Evolutionary conservation across 768 basidiomycete species (phyloP).

Genomic region (Mycena metata): DNA sequence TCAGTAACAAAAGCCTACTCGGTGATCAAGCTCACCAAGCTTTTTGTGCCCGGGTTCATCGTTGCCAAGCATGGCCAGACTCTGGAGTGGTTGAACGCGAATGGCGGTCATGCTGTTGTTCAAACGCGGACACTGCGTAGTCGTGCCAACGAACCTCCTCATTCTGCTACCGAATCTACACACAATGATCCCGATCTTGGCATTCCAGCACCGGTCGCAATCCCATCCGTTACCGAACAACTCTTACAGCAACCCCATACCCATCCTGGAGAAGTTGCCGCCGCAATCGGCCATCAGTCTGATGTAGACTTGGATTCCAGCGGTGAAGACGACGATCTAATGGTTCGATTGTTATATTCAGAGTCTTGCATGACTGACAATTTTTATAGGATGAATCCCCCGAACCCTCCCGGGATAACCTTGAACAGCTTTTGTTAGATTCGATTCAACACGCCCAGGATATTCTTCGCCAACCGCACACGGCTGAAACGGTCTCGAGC

Average conservation of each 20-base stretch:
- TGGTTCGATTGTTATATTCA: no score
- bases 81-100: slow-evolving; percentile 21
- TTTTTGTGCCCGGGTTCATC: slow-evolving; percentile 28
- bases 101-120: slow-evolving; percentile 26
- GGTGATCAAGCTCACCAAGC: slow-evolving; percentile 27
- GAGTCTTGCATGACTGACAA: no score
- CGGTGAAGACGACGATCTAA: no score
- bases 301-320: no score
- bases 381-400: no score
- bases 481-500: not conserved
- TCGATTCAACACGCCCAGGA: not conserved
- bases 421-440: not conserved
- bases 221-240: no score
- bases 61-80: slow-evolving; percentile 30
- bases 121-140: slow-evolving; percentile 33
- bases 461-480: not conserved
- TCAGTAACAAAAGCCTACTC: slow-evolving; percentile 26
- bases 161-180: slow-evolving; percentile 10
- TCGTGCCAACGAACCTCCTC: slow-evolving; percentile 18
- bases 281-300: no score
- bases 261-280: no score
- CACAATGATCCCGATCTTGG: slow-evolving; percentile 13
- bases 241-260: no score
- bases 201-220: slow-evolving; percentile 13
- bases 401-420: no score